A percentile compares a stretch with the other conserved stretches of the same genome.
These are phyloP conservation scores for Mycena rosella DNA, from an alignment of 768 basidiomycete species.

Conservation along the genomic window DNA sequence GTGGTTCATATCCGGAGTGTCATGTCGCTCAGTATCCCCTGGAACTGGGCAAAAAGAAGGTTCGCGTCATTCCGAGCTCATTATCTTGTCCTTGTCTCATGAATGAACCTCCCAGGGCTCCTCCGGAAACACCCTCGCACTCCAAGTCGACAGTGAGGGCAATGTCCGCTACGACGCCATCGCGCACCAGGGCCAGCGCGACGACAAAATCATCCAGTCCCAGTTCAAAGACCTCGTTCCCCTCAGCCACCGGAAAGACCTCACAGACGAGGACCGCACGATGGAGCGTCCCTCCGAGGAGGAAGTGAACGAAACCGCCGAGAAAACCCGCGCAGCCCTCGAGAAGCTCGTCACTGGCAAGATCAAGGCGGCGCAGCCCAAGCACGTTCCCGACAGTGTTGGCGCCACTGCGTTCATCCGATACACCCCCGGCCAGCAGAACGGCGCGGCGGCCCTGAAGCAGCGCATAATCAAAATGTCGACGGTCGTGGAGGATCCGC, in stretches of 20 bases:
- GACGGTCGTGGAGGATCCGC: conserved; percentile 95
- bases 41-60: conserved; percentile 96
- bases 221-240: conserved; percentile 99
- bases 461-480: conserved; percentile 99
- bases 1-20: conserved; percentile 94
- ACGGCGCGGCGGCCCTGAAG: conserved; percentile 75
- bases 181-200: conserved; percentile 93
- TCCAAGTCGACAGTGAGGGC: conserved; percentile 97
- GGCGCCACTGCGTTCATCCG: conserved; percentile 93
- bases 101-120: conserved; percentile 69
- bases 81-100: background rate
- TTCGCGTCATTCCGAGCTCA: conserved; percentile 46
- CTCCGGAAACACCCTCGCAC: conserved; percentile 93
- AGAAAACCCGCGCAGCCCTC: conserved; percentile 90
- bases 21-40: conserved; percentile 98
- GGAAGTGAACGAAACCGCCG: conserved; percentile 90
- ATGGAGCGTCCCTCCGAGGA: conserved; percentile 98
- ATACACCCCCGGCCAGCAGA: conserved; percentile 95
- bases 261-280: conserved; percentile 74
- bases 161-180: conserved; percentile 98
- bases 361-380: conserved; percentile 98
- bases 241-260: conserved; percentile 87
- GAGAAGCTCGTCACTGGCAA: conserved; percentile 95
- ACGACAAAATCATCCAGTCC: conserved; percentile 89
- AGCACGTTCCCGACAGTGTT: conserved; percentile 88